These are phyloP conservation scores for Naganishia liquefaciens DNA, from an alignment of 1,284 basidiomycete species.

Conservation along the genomic window DNA sequence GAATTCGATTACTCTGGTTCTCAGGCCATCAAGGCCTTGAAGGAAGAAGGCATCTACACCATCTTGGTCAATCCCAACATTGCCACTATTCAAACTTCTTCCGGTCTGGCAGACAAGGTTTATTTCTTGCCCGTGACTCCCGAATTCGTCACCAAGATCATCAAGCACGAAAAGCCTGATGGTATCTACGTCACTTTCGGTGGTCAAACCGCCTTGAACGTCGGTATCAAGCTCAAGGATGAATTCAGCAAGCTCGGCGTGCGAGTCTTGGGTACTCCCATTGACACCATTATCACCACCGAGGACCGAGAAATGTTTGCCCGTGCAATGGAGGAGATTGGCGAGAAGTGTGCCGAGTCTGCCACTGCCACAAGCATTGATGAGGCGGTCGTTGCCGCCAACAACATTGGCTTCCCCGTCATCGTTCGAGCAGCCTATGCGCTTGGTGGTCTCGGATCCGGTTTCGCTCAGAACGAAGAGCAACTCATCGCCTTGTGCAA, in stretches of 20 bases:
- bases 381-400: constrained; percentile 83
- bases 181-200: constrained; percentile 99
- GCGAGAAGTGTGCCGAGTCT: constrained; percentile 89
- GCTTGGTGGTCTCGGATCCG: constrained; percentile 89
- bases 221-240: constrained; percentile 96
- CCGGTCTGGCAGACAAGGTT: constrained; percentile 96
- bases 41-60: constrained; percentile 98
- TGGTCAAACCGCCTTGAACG: constrained; percentile 94
- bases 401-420: constrained; percentile 89
- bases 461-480: constrained; percentile 86
- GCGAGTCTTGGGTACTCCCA: constrained; percentile 92
- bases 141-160: constrained; percentile 96
- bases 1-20: constrained; percentile 99
- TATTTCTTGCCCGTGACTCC: constrained; percentile 98
- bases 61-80: constrained; percentile 99
- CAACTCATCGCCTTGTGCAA: constrained; percentile 83
- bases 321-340: constrained; percentile 91
- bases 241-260: constrained; percentile 74
- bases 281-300: constrained; percentile 95
- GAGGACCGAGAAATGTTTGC: constrained; percentile 96
- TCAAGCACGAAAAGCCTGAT: constrained; percentile 97
- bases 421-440: constrained; percentile 97
- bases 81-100: constrained; percentile 97
- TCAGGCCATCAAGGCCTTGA: constrained; percentile 98
- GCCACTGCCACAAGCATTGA: constrained; percentile 78